Percentiles rank a stretch among this genome's conserved stretches.
Conservation (phyloP, 2,329 filamentous ascomycete genomes). For the Arthrobotrys entomopaga region DNA sequence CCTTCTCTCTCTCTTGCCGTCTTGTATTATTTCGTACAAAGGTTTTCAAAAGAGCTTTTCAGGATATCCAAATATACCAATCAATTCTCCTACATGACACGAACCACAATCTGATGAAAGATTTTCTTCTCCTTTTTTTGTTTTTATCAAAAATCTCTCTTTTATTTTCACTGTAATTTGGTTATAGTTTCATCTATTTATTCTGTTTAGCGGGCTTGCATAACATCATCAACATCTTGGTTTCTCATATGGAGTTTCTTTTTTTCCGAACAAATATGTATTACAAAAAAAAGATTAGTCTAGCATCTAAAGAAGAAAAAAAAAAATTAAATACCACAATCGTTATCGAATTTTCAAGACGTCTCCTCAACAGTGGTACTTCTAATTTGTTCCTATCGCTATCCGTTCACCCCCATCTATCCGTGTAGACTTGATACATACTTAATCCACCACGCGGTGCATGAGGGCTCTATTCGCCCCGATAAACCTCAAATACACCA, state of each 20-base stretch:
- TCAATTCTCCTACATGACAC: background rate
- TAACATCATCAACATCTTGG: background rate
- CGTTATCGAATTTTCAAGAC: background rate
- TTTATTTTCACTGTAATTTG: constrained; percentile 1
- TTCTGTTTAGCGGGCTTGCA: constrained; percentile 43
- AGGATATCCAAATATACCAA: too few relatives aligned
- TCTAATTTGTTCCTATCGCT: too few relatives aligned
- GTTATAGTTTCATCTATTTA: background rate
- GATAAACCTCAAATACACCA: constrained; percentile 58
- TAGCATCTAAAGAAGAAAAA: background rate
- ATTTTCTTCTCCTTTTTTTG: background rate
- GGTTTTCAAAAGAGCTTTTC: too few relatives aligned
- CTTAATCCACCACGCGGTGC: constrained; percentile 59
- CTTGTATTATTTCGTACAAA: background rate
- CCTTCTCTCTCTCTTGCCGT: background rate
- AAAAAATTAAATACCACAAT: constrained; percentile 29
- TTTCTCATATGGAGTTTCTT: constrained; percentile 31
- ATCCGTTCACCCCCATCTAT: too few relatives aligned
- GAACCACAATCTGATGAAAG: background rate
- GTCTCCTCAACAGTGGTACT: too few relatives aligned
- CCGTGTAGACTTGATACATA: background rate
- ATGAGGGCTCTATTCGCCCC: constrained; percentile 59
- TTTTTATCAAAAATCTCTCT: background rate
- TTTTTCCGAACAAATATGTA: constrained; percentile 17
- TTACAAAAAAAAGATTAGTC: constrained; percentile 5